A percentile compares a stretch with the other conserved stretches of the same genome.
These are phyloP conservation scores for Penicillium hordei DNA, from an alignment of 2,329 filamentous ascomycete genomes.

Conservation along the genomic window DNA sequence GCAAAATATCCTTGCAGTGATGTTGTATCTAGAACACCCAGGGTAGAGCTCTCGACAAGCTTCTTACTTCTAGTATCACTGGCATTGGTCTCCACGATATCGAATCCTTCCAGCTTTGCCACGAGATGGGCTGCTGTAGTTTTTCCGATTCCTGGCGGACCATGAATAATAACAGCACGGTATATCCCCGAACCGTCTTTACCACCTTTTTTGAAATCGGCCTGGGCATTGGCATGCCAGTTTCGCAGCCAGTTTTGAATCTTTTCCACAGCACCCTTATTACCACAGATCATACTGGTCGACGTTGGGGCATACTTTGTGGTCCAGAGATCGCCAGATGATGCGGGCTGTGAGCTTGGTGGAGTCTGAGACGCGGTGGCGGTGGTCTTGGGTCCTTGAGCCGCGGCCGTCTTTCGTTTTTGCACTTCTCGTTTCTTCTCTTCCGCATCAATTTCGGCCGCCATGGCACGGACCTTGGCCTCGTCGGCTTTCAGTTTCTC, in stretches of 20 bases:
- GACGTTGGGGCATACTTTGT: slow-evolving; percentile 89
- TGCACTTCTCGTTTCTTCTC: slow-evolving; percentile 60
- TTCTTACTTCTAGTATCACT: slow-evolving; percentile 97
- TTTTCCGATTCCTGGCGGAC: slow-evolving; percentile 94
- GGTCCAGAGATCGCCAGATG: slow-evolving; percentile 73
- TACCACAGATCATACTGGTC: slow-evolving; percentile 87
- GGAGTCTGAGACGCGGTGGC: slow-evolving; percentile 49
- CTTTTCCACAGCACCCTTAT: slow-evolving; percentile 85
- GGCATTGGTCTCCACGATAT: slow-evolving; percentile 91
- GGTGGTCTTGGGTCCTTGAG: slow-evolving; percentile 30
- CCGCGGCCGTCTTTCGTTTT: slow-evolving; percentile 46
- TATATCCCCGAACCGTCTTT: slow-evolving; percentile 79
- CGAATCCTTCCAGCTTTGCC: slow-evolving; percentile 87
- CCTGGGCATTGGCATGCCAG: slow-evolving; percentile 77
- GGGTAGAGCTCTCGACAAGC: slow-evolving; percentile 82
- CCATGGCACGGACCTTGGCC: slow-evolving; percentile 75
- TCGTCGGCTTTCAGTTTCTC: slow-evolving; percentile 84
- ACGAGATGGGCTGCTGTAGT: slow-evolving; percentile 95
- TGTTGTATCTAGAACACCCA: slow-evolving; percentile 88
- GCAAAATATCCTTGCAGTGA: slow-evolving; percentile 90
- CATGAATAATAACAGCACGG: slow-evolving; percentile 91
- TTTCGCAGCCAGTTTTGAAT: slow-evolving; percentile 82
- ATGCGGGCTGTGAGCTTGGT: slow-evolving; percentile 39
- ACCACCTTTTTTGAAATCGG: slow-evolving; percentile 77
- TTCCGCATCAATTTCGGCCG: slow-evolving; percentile 80